phyloP scores from a whole-genome alignment of 1,284 basidiomycete species.

The Papiliotrema laurentii region DNA sequence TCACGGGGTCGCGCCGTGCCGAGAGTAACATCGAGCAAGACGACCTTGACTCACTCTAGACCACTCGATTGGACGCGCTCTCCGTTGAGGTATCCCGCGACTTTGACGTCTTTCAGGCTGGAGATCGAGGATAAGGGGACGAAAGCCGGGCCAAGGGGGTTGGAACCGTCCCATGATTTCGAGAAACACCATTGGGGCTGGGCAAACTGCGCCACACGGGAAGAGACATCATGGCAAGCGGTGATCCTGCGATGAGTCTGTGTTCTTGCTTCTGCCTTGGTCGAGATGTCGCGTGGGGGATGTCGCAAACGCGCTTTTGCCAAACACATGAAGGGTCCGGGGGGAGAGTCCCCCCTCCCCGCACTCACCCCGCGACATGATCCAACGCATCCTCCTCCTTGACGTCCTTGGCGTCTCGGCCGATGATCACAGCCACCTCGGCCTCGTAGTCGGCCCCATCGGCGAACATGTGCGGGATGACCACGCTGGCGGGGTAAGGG shows the following conservation, averaged over 20 bases:
- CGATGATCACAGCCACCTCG: constrained; percentile 80
- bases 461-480: constrained; percentile 56
- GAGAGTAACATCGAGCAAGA: too few relatives aligned
- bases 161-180: constrained; percentile 47
- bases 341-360: not conserved
- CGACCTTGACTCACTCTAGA: constrained; percentile 30
- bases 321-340: too few relatives aligned
- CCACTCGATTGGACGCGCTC: constrained; percentile 42
- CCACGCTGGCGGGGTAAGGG: constrained; percentile 33
- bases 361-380: constrained; percentile 65
- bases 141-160: constrained; percentile 49
- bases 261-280: constrained; percentile 24
- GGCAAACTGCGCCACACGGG: constrained; percentile 19
- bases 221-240: constrained; percentile 47
- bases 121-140: constrained; percentile 30
- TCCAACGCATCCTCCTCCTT: constrained; percentile 69
- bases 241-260: constrained; percentile 39
- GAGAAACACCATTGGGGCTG: constrained; percentile 29
- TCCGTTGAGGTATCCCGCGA: constrained; percentile 40
- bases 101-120: constrained; percentile 26
- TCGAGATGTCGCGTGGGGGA: not conserved
- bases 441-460: constrained; percentile 81
- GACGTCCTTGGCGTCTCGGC: constrained; percentile 73
- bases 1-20: too few relatives aligned
- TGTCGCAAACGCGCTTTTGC: too few relatives aligned